Evolutionary conservation across 108 stramenopile species (phyloP), one percentile per base, ranked within the genome.

Genomic region (Nannochloropsis gaditana): DNA sequence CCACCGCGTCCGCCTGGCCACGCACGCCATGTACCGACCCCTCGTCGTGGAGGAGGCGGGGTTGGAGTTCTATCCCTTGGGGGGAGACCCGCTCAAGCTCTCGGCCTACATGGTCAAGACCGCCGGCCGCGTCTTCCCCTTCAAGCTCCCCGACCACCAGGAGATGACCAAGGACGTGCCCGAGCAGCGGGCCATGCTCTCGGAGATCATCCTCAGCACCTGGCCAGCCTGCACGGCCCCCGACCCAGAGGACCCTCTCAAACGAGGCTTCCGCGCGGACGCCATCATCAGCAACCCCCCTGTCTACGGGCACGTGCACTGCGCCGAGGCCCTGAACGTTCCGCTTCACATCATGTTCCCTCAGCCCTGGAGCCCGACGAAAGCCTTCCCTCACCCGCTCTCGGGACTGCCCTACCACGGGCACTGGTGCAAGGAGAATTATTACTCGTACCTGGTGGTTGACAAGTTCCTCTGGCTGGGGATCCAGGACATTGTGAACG

Each of bases 301-400:
- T 0, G 89, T 88, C 79, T 91, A 93, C 42, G 94, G 93, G 9
- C 95, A 95, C 88, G 89, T 93, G 83, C 94, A 95, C 84, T 94
- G 94, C 41, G 93, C 93, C 41, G 95, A 95, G 84, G 93, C 94
- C 41, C 91, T 95, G 11, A 93, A 90, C 9, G 92, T 94, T 21
- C 95, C 95, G 11, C 85, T 94, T 73, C 95, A 95, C 87, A 93
- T 95, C 43, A 94, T 95, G 93, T 95, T 95, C 84, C 89, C 88
- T 3, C 95, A 95, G 83, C 95, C 95, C 6, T 95, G 95, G 95
- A 87, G 59, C 86, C 92, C 90, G 11, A 95, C 95, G 15, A 89
- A 90, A 44, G 87, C 83, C 17, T 95, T 93, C 88, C 94, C 95
- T 10, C 95, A 95, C 89, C 94, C 94, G 9, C 90, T 94, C 85